Evolutionary conservation across 139 green algal genomes (phyloP).

Genomic region (Asterochloris sp.): DNA sequence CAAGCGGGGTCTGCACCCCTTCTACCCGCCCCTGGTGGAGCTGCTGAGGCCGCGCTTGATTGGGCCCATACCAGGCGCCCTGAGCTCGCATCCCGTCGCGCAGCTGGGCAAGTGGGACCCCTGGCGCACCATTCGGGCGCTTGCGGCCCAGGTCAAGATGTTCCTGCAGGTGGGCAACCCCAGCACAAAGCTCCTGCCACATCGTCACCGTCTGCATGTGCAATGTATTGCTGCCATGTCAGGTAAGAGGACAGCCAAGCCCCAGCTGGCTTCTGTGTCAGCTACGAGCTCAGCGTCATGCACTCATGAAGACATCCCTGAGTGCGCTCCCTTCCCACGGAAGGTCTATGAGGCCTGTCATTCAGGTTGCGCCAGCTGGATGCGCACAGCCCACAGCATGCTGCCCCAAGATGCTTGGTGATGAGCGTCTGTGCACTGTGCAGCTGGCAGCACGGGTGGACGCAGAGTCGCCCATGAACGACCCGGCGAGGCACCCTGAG

Average conservation of each 20-base stretch:
- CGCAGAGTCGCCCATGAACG: slow-evolving; percentile 33
- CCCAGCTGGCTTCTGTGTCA: too few relatives aligned
- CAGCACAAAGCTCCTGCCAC: too few relatives aligned
- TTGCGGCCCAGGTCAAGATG: slow-evolving; percentile 25
- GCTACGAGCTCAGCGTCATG: too few relatives aligned
- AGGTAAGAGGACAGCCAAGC: too few relatives aligned
- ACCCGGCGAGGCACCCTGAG: slow-evolving; percentile 29
- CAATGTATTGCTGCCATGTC: too few relatives aligned
- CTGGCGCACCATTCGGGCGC: slow-evolving; percentile 47
- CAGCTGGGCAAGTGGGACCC: slow-evolving; percentile 70
- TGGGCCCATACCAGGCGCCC: slow-evolving; percentile 40
- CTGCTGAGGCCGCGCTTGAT: slow-evolving; percentile 56
- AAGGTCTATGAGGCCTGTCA: too few relatives aligned
- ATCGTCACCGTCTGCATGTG: too few relatives aligned
- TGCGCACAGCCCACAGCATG: too few relatives aligned
- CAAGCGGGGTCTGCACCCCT: slow-evolving; percentile 83
- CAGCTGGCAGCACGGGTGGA: slow-evolving; percentile 55
- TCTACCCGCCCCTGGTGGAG: slow-evolving; percentile 73
- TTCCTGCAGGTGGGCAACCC: slow-evolving; percentile 65
- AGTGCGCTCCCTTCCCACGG: too few relatives aligned
- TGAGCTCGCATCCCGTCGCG: slow-evolving; percentile 63
- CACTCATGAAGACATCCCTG: too few relatives aligned
- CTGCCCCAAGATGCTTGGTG: too few relatives aligned
- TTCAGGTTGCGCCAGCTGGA: too few relatives aligned
- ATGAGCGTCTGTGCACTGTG: background rate